Conservation (phyloP, 306 rosid genomes). For the Medicago ruthenica region DNA sequence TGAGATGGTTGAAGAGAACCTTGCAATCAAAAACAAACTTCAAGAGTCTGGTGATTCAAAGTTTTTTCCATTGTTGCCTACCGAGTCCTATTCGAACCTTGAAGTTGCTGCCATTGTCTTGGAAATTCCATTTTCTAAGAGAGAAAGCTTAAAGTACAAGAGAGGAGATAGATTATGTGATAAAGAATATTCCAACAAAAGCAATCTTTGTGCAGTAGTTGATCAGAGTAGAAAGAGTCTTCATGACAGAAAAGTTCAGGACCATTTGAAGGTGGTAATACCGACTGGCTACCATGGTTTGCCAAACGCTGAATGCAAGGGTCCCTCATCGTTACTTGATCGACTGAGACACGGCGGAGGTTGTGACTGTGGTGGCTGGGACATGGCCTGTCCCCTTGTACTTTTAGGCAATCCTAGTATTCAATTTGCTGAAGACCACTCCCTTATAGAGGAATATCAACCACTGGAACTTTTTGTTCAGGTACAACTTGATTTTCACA, state of each 20-base stretch:
- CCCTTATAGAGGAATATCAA: constrained; percentile 56
- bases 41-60: constrained; percentile 54
- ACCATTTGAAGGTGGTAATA: constrained; percentile 75
- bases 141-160: constrained; percentile 80
- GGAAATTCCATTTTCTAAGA: constrained; percentile 76
- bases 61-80: constrained; percentile 52
- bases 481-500: constrained; percentile 57
- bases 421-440: constrained; percentile 55
- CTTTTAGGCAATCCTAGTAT: constrained; percentile 73
- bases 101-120: constrained; percentile 80
- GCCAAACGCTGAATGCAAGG: constrained; percentile 61
- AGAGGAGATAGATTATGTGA: constrained; percentile 54
- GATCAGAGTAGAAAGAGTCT: constrained; percentile 52
- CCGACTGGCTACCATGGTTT: constrained; percentile 86
- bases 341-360: constrained; percentile 91
- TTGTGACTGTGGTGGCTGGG: constrained; percentile 99
- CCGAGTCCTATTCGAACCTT: constrained; percentile 60
- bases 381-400: constrained; percentile 91
- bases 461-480: constrained; percentile 76
- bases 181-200: constrained; percentile 46
- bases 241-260: constrained; percentile 50
- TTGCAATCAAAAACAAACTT: constrained; percentile 51
- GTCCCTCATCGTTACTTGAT: constrained; percentile 82
- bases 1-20: constrained; percentile 41
- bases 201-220: constrained; percentile 49